Evolutionary conservation across 345 rosid species (phyloP), one percentile per base, ranked within the genome.

Genomic region (Eucalyptus leucophloia): DNA sequence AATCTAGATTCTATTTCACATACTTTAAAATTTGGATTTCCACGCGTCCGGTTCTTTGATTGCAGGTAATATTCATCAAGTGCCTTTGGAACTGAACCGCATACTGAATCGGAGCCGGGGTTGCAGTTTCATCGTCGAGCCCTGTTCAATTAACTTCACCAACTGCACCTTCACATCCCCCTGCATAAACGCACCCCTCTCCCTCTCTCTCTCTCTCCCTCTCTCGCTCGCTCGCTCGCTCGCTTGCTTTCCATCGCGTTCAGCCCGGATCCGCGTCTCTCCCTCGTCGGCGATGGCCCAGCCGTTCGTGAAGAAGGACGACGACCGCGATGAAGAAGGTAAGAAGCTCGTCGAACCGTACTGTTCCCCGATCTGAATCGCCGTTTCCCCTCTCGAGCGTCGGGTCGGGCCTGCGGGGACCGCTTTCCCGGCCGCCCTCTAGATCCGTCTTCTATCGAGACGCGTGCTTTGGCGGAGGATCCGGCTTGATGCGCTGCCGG

Each of bases 241-340:
- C 77, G 3, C 77, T 32, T 45, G 6, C 28, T 37, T 47, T 12
- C 83, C 42, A 4, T 77, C 83, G 82, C 82, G 82, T 37, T 21
- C 6, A 26, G 82, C 45, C 11, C 28, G 13, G 82, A 72, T 77
- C 83, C 12, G 45, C 24, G 7, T 11, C 45, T 72, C 81, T 37
- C 40, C 34, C 77, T n/a, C 83, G 23, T 23, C 83, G 83, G 88
- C 94, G 80, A 98, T 98, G 99, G 99, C 99, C 86, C 99, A 98
- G 89, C 99, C 99, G 53, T 92, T 94, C 88, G 95, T 95, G 90
- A 98, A 98, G 96, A 98, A 98, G 91, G 99, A 98, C 90, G 99
- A 98, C 89, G 99, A 98, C 94, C 83, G 83, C 83, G 99, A 98
- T 92, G 99, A 98, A 87, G 99, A 98, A 95, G 96, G 99, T 98